A percentile compares a stretch with the other conserved stretches of the same genome.
Evolutionary conservation across 2,329 filamentous ascomycete genomes (phyloP).

Genomic region (Pseudogymnoascus sp.): DNA sequence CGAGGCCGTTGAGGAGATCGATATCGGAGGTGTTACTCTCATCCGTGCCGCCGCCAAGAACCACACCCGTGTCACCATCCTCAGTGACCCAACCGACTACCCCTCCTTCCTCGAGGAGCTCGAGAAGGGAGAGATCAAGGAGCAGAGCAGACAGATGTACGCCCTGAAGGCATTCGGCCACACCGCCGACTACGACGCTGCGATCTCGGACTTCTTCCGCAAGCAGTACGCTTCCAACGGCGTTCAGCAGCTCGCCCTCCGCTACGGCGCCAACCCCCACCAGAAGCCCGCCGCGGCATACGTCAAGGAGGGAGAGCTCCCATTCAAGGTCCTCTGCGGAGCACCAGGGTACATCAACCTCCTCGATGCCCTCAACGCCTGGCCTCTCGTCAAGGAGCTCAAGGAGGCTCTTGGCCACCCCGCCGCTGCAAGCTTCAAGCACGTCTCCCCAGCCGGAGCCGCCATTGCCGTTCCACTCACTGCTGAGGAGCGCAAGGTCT

Average conservation of each 20-base stretch:
- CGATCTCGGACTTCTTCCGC: conserved; percentile 95
- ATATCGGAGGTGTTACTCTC: conserved; percentile 94
- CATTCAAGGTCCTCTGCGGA: conserved; percentile 90
- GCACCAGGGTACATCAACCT: conserved; percentile 96
- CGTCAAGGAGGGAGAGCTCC: conserved; percentile 62
- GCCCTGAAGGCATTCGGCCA: conserved; percentile 98
- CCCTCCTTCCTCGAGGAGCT: conserved; percentile 88
- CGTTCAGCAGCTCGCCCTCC: conserved; percentile 71
- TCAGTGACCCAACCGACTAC: conserved; percentile 91
- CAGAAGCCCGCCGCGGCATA: conserved; percentile 93
- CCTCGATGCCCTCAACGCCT: conserved; percentile 90
- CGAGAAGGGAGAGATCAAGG: conserved; percentile 75
- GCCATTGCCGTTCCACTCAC: conserved; percentile 85
- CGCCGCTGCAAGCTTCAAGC: conserved; percentile 96
- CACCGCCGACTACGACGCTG: conserved; percentile 90
- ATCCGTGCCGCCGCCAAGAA: conserved; percentile 97
- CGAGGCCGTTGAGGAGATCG: conserved; percentile 97
- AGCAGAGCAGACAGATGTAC: conserved; percentile 77
- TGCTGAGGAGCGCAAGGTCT: conserved; percentile 87
- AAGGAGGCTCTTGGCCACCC: conserved; percentile 80
- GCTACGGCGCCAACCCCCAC: conserved; percentile 96
- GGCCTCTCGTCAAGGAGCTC: conserved; percentile 94
- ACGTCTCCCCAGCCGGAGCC: conserved; percentile 92
- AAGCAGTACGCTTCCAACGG: conserved; percentile 89
- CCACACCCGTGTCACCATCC: conserved; percentile 88